A percentile compares a stretch with the other conserved stretches of the same genome.
Conservation (phyloP, 129 eudicot genomes). For the Gnaphalium uliginosum region DNA sequence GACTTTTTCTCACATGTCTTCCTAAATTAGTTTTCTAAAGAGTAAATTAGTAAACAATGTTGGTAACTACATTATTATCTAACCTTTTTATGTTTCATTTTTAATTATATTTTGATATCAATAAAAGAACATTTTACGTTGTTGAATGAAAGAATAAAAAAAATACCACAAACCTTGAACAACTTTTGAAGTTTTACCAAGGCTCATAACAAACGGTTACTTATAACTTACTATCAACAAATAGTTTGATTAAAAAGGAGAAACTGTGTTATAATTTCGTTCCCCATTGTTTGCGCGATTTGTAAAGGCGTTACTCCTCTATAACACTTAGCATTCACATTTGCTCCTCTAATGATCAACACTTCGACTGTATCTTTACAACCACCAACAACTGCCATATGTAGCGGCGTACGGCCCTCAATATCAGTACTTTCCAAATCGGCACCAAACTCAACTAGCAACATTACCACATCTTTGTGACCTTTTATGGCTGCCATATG, state of each 20-base stretch:
- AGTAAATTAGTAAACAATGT: no score
- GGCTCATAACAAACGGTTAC: neutral
- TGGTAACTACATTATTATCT: no score
- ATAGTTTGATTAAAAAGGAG: slow-evolving; percentile 27
- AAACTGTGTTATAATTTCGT: slow-evolving; percentile 37
- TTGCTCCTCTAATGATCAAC: slow-evolving; percentile 61
- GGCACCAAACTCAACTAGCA: slow-evolving; percentile 66
- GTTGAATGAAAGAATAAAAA: neutral
- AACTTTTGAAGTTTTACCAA: neutral
- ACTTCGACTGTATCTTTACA: slow-evolving; percentile 51
- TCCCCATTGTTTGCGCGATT: slow-evolving; percentile 49
- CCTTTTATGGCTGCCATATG: slow-evolving; percentile 77
- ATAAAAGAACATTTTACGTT: neutral
- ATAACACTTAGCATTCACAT: slow-evolving; percentile 43
- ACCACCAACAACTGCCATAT: slow-evolving; percentile 65
- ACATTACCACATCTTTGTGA: slow-evolving; percentile 63
- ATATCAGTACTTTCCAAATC: slow-evolving; percentile 48
- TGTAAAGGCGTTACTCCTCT: slow-evolving; percentile 58
- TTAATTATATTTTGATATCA: no score
- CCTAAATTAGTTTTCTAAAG: no score
- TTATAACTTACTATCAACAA: slow-evolving; percentile 26
- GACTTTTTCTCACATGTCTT: no score
- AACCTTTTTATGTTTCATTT: no score
- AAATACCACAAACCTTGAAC: neutral
- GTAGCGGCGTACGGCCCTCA: slow-evolving; percentile 70